Conservation (phyloP, 805 yeast species). For the Metschnikowia santaceciliae region DNA sequence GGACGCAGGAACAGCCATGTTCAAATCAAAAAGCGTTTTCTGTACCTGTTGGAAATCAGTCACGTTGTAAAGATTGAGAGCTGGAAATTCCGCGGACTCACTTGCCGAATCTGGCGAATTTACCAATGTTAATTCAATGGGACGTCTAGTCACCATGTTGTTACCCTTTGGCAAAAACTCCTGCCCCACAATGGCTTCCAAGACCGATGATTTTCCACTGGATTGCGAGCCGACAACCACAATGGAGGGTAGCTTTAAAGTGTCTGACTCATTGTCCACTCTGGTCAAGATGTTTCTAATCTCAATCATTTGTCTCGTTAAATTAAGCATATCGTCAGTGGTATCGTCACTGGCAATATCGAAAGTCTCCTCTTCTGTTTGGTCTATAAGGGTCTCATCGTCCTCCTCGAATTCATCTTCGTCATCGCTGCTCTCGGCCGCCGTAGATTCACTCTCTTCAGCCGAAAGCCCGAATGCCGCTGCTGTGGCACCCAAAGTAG, state of each 20-base stretch:
- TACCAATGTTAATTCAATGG: constrained; percentile 89
- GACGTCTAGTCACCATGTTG: constrained; percentile 97
- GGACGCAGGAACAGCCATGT: constrained; percentile 82
- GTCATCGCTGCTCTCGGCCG: constrained; percentile 16
- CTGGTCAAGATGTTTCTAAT: constrained; percentile 74
- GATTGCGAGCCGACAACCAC: constrained; percentile 98
- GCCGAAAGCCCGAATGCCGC: constrained; percentile 48
- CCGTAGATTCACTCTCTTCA: constrained; percentile 33
- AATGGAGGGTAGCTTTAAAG: constrained; percentile 84
- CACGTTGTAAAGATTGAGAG: constrained; percentile 72
- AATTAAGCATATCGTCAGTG: constrained; percentile 76
- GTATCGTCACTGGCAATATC: constrained; percentile 49
- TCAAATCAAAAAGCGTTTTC: constrained; percentile 77
- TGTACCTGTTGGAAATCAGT: constrained; percentile 90
- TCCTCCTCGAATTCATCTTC: constrained; percentile 48
- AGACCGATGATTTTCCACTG: constrained; percentile 93
- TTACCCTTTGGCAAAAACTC: constrained; percentile 96
- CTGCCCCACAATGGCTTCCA: constrained; percentile 96
- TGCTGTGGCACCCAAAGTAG: constrained; percentile 48
- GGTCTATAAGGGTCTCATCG: constrained; percentile 43
- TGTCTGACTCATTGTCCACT: constrained; percentile 65
- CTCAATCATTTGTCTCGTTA: constrained; percentile 96
- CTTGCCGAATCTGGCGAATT: constrained; percentile 79
- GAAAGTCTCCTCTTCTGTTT: constrained; percentile 34
- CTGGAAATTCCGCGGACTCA: constrained; percentile 91